Conservation (phyloP, 805 yeast genomes). For the Starmerella khaoyaiensis region DNA sequence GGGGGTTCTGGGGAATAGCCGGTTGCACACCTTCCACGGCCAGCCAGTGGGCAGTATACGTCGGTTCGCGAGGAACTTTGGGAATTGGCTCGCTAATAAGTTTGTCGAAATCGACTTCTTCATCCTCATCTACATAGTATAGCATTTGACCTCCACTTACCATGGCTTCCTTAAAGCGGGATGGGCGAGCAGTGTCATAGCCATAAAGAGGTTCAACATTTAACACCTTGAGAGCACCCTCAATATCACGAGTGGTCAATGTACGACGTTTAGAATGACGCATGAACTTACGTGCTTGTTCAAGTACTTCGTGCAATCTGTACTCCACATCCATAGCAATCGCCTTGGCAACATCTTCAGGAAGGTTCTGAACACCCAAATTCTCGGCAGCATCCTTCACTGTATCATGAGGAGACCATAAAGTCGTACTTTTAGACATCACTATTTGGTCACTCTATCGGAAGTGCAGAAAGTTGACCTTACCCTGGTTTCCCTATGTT, state of each 20-base stretch:
- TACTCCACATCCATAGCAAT: constrained; percentile 99
- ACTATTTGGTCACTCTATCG: neutral
- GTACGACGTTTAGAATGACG: constrained; percentile 80
- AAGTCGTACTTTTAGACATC: constrained; percentile 44
- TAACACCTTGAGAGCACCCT: constrained; percentile 65
- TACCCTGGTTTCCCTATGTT: too few species aligned
- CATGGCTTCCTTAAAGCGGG: constrained; percentile 73
- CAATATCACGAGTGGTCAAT: constrained; percentile 67
- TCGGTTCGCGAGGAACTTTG: constrained; percentile 80
- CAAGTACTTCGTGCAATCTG: constrained; percentile 85
- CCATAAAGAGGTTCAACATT: constrained; percentile 69
- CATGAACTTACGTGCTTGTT: constrained; percentile 92
- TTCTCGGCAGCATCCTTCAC: constrained; percentile 93
- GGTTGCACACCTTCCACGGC: constrained; percentile 99
- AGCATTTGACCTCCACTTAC: constrained; percentile 87
- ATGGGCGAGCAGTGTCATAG: constrained; percentile 39
- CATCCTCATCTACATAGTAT: constrained; percentile 80
- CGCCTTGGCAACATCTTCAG: constrained; percentile 87
- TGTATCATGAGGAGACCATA: constrained; percentile 97
- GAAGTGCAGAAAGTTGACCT: too few species aligned
- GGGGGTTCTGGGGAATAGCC: constrained; percentile 91
- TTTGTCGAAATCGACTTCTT: constrained; percentile 86
- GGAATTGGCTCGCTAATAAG: constrained; percentile 89
- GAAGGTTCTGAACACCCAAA: constrained; percentile 57
- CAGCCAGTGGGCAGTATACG: constrained; percentile 87